Conservation (phyloP, 129 eudicot species). For the Pulicaria dysenterica region DNA sequence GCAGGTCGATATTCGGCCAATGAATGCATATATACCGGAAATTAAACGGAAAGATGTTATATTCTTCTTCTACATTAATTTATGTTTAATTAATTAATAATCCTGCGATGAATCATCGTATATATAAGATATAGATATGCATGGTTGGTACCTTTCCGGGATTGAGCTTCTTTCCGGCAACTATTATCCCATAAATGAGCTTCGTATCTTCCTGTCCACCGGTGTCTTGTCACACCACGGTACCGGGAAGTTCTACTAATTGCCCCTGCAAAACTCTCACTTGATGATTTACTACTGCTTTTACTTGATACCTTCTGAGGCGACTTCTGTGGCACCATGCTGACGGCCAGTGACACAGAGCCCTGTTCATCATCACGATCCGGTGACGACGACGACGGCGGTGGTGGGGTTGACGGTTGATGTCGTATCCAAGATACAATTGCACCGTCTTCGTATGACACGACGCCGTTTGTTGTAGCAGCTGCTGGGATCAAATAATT, state of each 20-base stretch:
- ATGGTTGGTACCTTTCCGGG: conserved; percentile 68
- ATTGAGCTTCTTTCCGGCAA: conserved; percentile 87
- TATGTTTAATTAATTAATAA: too few relatives aligned
- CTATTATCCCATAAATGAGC: conserved; percentile 97
- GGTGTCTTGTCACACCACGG: conserved; percentile 92
- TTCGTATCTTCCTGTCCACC: conserved; percentile 97
- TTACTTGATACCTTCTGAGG: neutral
- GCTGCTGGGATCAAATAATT: conserved; percentile 22
- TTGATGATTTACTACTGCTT: neutral
- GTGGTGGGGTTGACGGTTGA: conserved; percentile 32
- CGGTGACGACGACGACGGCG: neutral
- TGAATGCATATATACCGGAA: too few relatives aligned
- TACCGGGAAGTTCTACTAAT: conserved; percentile 65
- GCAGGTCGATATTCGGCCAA: too few relatives aligned
- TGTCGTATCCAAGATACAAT: conserved; percentile 48
- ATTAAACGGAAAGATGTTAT: too few relatives aligned
- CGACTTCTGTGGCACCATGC: neutral
- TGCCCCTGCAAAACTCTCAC: conserved; percentile 40
- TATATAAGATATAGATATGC: too few relatives aligned
- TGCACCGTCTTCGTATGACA: conserved; percentile 39
- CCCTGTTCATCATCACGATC: conserved; percentile 13
- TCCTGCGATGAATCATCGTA: too few relatives aligned
- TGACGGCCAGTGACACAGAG: conserved; percentile 37
- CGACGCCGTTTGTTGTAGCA: conserved; percentile 23
- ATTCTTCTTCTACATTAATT: too few relatives aligned